Evolutionary conservation across 768 basidiomycete species (phyloP).

Genomic region (Termitomyces sp.): DNA sequence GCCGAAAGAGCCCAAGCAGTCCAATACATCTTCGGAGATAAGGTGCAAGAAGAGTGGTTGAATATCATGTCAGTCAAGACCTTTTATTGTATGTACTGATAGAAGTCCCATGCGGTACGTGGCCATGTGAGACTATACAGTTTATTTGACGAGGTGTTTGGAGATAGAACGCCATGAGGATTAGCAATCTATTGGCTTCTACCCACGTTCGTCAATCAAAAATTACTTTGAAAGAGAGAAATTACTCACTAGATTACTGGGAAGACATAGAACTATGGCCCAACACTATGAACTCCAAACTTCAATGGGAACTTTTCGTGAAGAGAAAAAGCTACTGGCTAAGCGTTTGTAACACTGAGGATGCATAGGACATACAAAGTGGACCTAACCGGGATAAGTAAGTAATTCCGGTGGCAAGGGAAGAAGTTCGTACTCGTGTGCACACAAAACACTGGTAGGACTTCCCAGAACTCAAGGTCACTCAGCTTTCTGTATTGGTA

Average conservation of each 20-base stretch:
- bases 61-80: not conserved
- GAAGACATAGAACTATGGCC: not conserved
- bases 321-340: too few relatives aligned
- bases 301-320: not conserved
- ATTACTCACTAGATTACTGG: not conserved
- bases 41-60: not conserved
- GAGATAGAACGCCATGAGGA: not conserved
- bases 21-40: constrained; percentile 1
- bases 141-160: not conserved
- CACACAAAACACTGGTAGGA: not conserved
- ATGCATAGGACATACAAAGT: too few relatives aligned
- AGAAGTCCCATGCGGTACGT: not conserved
- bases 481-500: too few relatives aligned
- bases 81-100: not conserved
- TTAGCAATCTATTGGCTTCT: not conserved
- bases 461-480: too few relatives aligned
- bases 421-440: not conserved
- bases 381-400: too few relatives aligned
- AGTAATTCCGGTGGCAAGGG: not conserved
- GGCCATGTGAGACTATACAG: not conserved
- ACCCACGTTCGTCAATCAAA: not conserved
- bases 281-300: too few relatives aligned
- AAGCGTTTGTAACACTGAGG: too few relatives aligned
- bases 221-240: too few relatives aligned
- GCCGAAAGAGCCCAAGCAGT: not conserved